These are phyloP conservation scores for Aurinia saxatilis DNA, from an alignment of 345 rosid genomes.

Conservation along the genomic window DNA sequence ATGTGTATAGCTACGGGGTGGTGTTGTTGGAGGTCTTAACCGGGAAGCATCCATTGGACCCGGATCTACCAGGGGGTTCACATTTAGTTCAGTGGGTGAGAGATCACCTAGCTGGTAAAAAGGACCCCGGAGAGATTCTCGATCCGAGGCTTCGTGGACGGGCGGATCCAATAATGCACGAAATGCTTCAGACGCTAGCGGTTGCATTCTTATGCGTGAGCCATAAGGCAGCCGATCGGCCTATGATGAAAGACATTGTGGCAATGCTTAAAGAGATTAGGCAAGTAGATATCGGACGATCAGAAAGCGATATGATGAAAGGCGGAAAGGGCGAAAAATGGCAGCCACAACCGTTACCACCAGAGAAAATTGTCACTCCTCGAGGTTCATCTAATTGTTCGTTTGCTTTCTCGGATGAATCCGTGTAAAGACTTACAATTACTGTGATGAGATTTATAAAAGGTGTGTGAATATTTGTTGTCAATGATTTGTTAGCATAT, in stretches of 20 bases:
- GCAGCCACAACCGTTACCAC: conserved; percentile 31
- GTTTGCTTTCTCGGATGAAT: conserved; percentile 67
- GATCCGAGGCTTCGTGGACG: conserved; percentile 72
- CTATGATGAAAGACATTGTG: conserved; percentile 79
- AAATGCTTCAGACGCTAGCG: conserved; percentile 85
- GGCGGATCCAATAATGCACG: conserved; percentile 77
- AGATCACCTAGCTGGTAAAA: conserved; percentile 62
- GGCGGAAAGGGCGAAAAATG: conserved; percentile 18
- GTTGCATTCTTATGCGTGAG: conserved; percentile 77
- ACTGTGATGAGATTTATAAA: conserved; percentile 10
- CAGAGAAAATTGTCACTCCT: conserved; percentile 41
- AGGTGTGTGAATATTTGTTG: conserved; percentile 24
- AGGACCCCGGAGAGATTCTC: conserved; percentile 56
- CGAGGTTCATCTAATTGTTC: conserved; percentile 77
- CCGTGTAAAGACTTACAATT: conserved; percentile 26
- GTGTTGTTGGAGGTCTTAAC: conserved; percentile 76
- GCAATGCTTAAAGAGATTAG: conserved; percentile 91
- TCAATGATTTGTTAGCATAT: conserved; percentile 9
- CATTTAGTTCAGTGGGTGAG: conserved; percentile 83
- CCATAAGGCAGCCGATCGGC: conserved; percentile 54
- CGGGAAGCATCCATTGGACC: conserved; percentile 90
- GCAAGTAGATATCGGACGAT: conserved; percentile 36
- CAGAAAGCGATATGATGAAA: conserved; percentile 42
- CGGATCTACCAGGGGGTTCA: conserved; percentile 75
- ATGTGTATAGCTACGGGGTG: conserved; percentile 85